Conservation (phyloP, 2,329 filamentous ascomycete species). For the Cadophora luteo-olivacea region DNA sequence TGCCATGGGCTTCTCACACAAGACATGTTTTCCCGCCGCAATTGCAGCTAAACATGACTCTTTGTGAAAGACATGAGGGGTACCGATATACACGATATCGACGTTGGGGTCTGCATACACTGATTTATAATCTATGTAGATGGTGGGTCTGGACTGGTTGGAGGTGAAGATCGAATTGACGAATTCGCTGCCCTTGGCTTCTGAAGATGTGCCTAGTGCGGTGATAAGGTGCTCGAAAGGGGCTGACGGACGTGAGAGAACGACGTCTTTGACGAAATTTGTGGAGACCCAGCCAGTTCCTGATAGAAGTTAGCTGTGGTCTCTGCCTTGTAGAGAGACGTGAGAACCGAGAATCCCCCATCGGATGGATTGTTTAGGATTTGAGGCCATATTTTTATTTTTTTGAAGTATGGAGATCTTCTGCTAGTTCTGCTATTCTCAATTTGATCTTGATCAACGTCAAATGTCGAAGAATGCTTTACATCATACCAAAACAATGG, state of each 20-base stretch:
- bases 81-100: slow-evolving; percentile 71
- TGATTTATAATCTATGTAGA: slow-evolving; percentile 66
- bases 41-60: slow-evolving; percentile 68
- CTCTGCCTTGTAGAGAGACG: neutral
- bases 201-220: slow-evolving; percentile 50
- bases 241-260: slow-evolving; percentile 46
- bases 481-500: neutral
- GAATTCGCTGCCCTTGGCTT: slow-evolving; percentile 49
- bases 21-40: slow-evolving; percentile 68
- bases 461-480: neutral
- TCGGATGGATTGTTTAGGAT: neutral
- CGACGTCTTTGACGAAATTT: slow-evolving; percentile 53
- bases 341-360: slow-evolving; percentile 22
- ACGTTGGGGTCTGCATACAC: slow-evolving; percentile 67
- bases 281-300: slow-evolving; percentile 53
- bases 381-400: neutral
- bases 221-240: slow-evolving; percentile 51
- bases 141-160: neutral
- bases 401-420: neutral
- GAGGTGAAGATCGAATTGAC: slow-evolving; percentile 39
- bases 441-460: no score
- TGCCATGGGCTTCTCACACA: slow-evolving; percentile 74
- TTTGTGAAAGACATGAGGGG: slow-evolving; percentile 73
- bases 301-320: neutral
- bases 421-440: no score